Evolutionary conservation across 2,329 filamentous ascomycete genomes (phyloP), one percentile per base, ranked within the genome.

Genomic region (Penicillium sp.): DNA sequence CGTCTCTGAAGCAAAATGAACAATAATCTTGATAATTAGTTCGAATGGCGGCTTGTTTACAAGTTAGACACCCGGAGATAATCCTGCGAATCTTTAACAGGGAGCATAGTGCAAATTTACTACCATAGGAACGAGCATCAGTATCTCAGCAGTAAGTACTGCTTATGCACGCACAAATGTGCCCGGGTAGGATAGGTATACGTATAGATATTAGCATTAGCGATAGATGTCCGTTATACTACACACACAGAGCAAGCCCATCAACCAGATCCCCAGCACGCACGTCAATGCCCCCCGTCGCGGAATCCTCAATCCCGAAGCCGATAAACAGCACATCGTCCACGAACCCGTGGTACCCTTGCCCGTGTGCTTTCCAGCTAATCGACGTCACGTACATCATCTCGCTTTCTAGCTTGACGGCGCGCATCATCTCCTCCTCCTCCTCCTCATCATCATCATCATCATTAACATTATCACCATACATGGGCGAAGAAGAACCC

Each of bases 331-430:
- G 45, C 45, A 47, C 45, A 26, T 47, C 45, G n/a, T 47, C 7
- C 63, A 35, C 9, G 70, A 74, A 86, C 0, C 86, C 86, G 66
- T 87, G 83, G 64, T 88, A 87, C 31, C 70, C 80, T 63, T 79
- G 73, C 0, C 77, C 78, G 0, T 71, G 70, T 0, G 64, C 69
- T 69, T 82, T 86, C 86, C 86, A 88, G 62, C 79, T 84, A 35
- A 87, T 82, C 0, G 81, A 84, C 0, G 84, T 87, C 0, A 87
- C 75, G 63, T 87, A 88, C 30, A 88, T 74, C 84, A 87, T 86
- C 66, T 86, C 83, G 35, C 35, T 41, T 13, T 41, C 11, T 41
- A 41, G 35, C 11, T 41, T 41, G 5, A 41, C 4, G 2, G 35
- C 35, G 8, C 35, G 35, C 0, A 80, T 81, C 26, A 79, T 76